Conservation (phyloP, 768 basidiomycete species). For the Cystofilobasidium capitatum region DNA sequence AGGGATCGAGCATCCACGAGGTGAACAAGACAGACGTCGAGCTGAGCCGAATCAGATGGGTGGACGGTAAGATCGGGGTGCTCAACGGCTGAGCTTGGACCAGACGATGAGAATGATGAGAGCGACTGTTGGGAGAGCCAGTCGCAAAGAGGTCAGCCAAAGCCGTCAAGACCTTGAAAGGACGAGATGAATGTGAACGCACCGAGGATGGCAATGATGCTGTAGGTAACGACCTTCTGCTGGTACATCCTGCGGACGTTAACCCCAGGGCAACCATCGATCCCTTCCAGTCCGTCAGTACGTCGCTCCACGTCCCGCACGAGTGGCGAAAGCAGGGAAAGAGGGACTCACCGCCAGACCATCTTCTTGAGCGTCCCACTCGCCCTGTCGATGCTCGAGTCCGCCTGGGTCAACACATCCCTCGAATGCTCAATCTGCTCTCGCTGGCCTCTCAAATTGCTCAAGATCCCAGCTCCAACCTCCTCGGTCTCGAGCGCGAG, state of each 20-base stretch:
- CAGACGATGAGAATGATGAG: conserved; percentile 56
- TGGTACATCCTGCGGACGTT: conserved; percentile 77
- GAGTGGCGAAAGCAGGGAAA: conserved; percentile 29
- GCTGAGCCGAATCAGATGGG: no score
- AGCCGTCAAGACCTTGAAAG: conserved; percentile 39
- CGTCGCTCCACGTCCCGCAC: conserved; percentile 29
- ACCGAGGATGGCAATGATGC: conserved; percentile 68
- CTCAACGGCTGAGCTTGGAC: conserved; percentile 50
- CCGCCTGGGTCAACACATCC: conserved; percentile 76
- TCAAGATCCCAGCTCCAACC: conserved; percentile 83
- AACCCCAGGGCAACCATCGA: conserved; percentile 17
- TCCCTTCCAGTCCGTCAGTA: conserved; percentile 17
- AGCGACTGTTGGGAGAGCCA: not conserved
- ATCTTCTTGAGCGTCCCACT: conserved; percentile 87
- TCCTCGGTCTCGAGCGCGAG: conserved; percentile 93
- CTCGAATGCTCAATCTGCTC: conserved; percentile 91
- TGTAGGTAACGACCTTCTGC: conserved; percentile 76
- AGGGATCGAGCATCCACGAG: no score
- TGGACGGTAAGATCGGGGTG: no score
- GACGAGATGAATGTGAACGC: conserved; percentile 54
- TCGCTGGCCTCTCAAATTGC: conserved; percentile 72
- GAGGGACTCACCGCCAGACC: conserved; percentile 68
- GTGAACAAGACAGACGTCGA: no score
- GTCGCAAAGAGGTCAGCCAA: not conserved
- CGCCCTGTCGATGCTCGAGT: conserved; percentile 80